Conservation (phyloP, 2,329 filamentous ascomycete species). For the Ceratocystis smalleyi region DNA sequence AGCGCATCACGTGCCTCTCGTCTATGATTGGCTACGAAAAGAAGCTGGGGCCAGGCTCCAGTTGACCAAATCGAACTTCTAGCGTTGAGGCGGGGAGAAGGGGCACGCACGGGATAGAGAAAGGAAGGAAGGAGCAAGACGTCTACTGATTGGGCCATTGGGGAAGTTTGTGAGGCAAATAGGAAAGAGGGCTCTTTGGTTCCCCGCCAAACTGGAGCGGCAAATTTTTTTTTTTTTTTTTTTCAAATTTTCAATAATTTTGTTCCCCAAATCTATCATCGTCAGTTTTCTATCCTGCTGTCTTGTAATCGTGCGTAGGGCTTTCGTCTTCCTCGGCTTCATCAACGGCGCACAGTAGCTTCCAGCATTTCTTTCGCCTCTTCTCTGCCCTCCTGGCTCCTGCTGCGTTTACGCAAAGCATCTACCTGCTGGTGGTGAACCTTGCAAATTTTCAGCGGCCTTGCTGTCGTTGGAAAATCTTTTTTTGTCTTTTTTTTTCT, state of each 20-base stretch:
- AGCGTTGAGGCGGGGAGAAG: background rate
- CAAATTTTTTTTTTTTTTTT: slow-evolving; percentile 6
- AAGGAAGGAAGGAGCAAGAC: background rate
- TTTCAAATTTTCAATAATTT: background rate
- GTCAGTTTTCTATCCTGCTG: background rate
- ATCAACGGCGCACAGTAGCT: too few relatives aligned
- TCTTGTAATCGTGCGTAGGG: background rate
- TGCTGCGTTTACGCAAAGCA: too few relatives aligned
- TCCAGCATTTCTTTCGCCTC: too few relatives aligned
- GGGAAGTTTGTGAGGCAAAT: background rate
- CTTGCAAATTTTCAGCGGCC: background rate
- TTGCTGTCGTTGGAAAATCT: background rate
- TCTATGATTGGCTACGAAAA: background rate
- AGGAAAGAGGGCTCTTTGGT: background rate
- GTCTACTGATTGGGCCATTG: background rate
- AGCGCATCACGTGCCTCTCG: background rate
- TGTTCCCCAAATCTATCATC: background rate
- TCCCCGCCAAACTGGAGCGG: background rate
- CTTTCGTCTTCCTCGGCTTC: too few relatives aligned
- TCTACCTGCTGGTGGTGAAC: too few relatives aligned
- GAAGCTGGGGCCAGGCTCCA: background rate
- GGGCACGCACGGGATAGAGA: background rate
- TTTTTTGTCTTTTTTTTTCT: background rate
- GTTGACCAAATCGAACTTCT: background rate
- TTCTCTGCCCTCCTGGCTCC: too few relatives aligned